Evolutionary conservation across 2,329 filamentous ascomycete species (phyloP).

Genomic region (Hypoxylon sp.): DNA sequence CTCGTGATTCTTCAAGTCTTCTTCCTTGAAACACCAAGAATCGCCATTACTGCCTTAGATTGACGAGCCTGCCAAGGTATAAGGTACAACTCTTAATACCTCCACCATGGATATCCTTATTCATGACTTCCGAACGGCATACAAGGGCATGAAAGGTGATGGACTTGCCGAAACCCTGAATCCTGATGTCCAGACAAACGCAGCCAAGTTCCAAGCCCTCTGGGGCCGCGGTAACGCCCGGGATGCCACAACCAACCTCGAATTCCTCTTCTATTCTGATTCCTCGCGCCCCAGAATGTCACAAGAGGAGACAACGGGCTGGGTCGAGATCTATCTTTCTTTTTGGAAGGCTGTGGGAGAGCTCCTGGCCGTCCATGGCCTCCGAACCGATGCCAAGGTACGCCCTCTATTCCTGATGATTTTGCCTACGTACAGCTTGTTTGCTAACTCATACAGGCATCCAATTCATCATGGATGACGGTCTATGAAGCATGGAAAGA

Average conservation of each 20-base stretch:
- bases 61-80: background rate
- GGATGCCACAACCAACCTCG: slow-evolving; percentile 73
- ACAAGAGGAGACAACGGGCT: slow-evolving; percentile 77
- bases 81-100: background rate
- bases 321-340: slow-evolving; percentile 82
- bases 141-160: slow-evolving; percentile 71
- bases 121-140: slow-evolving; percentile 74
- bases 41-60: background rate
- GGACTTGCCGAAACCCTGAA: slow-evolving; percentile 77
- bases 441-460: slow-evolving; percentile 22
- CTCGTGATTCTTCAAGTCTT: background rate
- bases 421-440: background rate
- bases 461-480: slow-evolving; percentile 72
- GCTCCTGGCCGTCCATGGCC: slow-evolving; percentile 71
- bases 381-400: slow-evolving; percentile 47
- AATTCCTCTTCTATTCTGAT: slow-evolving; percentile 73
- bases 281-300: slow-evolving; percentile 62
- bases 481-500: slow-evolving; percentile 93
- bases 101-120: slow-evolving; percentile 72
- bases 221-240: slow-evolving; percentile 74
- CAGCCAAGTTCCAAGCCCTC: slow-evolving; percentile 73
- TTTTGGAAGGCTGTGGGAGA: slow-evolving; percentile 87
- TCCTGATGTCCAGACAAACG: slow-evolving; percentile 71
- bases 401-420: background rate
- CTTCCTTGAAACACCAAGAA: background rate